Conservation (phyloP, 2,329 filamentous ascomycete species). For the Biscogniauxia marginata region DNA sequence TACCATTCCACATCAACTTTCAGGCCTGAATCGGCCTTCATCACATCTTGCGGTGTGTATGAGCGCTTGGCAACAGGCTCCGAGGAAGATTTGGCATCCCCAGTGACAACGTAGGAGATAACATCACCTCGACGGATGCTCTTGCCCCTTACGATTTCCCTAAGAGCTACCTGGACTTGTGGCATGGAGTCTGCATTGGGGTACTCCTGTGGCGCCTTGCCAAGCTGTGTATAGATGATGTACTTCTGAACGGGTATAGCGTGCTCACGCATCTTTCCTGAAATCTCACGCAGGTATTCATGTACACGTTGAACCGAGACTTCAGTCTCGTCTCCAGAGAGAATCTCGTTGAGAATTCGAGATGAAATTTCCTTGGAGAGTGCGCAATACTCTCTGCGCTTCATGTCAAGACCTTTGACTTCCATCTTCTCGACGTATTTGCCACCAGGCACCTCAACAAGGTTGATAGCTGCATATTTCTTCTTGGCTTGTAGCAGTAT, state of each 20-base stretch:
- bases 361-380: conserved; percentile 93
- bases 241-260: conserved; percentile 79
- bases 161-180: conserved; percentile 90
- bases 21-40: conserved; percentile 72
- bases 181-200: conserved; percentile 95
- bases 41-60: conserved; percentile 79
- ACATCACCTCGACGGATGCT: conserved; percentile 90
- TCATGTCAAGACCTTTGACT: conserved; percentile 98
- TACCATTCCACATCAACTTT: conserved; percentile 97
- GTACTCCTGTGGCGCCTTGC: conserved; percentile 90
- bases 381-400: conserved; percentile 91
- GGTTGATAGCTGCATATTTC: conserved; percentile 97
- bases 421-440: conserved; percentile 94
- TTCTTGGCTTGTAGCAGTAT: conserved; percentile 96
- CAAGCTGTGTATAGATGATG: conserved; percentile 96
- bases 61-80: conserved; percentile 84
- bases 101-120: conserved; percentile 91
- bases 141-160: conserved; percentile 84
- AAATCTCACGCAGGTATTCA: conserved; percentile 84
- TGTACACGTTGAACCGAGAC: conserved; percentile 86
- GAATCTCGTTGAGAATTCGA: conserved; percentile 86
- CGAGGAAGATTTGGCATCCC: conserved; percentile 59
- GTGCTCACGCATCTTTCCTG: conserved; percentile 80
- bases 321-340: conserved; percentile 91
- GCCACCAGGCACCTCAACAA: conserved; percentile 77